Conservation (phyloP, 2,329 filamentous ascomycete species). For the Exophiala calicioides region DNA sequence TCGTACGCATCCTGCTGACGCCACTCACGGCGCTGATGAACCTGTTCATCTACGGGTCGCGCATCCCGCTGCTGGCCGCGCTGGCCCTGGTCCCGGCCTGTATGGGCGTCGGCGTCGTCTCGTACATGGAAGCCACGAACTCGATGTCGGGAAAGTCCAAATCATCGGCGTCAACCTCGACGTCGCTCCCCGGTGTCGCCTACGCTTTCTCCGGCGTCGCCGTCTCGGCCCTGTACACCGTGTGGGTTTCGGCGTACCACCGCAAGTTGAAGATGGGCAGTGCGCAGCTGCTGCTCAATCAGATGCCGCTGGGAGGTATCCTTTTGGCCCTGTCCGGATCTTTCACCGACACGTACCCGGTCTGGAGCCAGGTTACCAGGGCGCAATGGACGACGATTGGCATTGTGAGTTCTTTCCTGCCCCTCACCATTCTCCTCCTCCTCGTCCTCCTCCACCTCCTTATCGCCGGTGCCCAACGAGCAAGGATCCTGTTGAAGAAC, state of each 20-base stretch:
- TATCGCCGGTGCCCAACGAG: background rate
- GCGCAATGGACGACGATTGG: slow-evolving; percentile 61
- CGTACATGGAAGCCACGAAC: slow-evolving; percentile 67
- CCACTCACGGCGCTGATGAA: slow-evolving; percentile 67
- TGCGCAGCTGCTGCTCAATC: slow-evolving; percentile 70
- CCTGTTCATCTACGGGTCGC: slow-evolving; percentile 60
- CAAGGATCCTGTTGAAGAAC: no score
- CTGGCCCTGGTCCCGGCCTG: slow-evolving; percentile 62
- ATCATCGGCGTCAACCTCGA: slow-evolving; percentile 49
- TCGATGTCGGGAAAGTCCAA: no score
- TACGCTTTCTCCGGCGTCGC: slow-evolving; percentile 66
- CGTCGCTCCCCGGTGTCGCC: slow-evolving; percentile 63
- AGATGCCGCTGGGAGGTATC: slow-evolving; percentile 64
- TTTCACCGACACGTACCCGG: slow-evolving; percentile 64
- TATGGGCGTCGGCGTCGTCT: slow-evolving; percentile 64
- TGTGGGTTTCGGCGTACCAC: slow-evolving; percentile 68
- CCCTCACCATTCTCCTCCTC: background rate
- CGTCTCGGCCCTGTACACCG: slow-evolving; percentile 67
- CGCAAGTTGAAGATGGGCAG: slow-evolving; percentile 66
- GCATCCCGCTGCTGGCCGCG: slow-evolving; percentile 57
- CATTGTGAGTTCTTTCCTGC: slow-evolving; percentile 48
- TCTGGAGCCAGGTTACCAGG: slow-evolving; percentile 53
- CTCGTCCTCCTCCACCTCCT: background rate
- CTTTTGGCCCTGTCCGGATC: slow-evolving; percentile 67
- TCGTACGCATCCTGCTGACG: slow-evolving; percentile 67